Evolutionary conservation across 202 grass and related monocot genomes (phyloP), one percentile per base, ranked within the genome.

Genomic region (Tripidium arundinaceum): DNA sequence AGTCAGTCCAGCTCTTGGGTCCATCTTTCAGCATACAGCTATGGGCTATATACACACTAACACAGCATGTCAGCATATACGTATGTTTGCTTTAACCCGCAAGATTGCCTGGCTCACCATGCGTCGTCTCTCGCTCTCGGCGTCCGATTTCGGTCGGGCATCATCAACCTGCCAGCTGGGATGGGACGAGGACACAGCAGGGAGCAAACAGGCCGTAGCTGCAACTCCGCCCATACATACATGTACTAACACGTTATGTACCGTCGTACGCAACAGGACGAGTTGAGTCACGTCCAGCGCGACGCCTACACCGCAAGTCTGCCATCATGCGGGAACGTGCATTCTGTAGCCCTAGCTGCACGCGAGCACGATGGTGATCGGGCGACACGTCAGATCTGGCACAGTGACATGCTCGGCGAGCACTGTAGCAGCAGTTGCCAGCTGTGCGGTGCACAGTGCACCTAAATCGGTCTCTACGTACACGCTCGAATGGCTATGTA

Each of bases 221-320:
- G 19, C 27, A 19, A 26, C 21, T 50, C 42, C 42, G 12, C 58
- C 29, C 14, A 5, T 13, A 42, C 21, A 43, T 57, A n/a, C n/a
- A n/a, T n/a, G 22, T 59, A 28, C 22, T 42, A 40, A 40, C 14
- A 18, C 45, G 45, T 47, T 18, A 18, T 47, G 45, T 16, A 47
- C 15, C 6, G 15, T 47, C 15, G 38, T 50, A 74, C 59, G 70
- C 80, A 64, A 54, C 16, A 55, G 60, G 34, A 54, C 33, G 70
- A 54, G 28, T 65, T 33, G 18, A 75, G 24, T 74, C 60, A 82
- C 60, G 80, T 18, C 60, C 60, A 58, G 19, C 81, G 46, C 55
- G 67, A 37, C 10, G 18, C 67, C 31, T 14, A 13, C 11, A 11
- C 43, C 13, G 45, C 62, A 28, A 27, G 40, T 25, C 67, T n/a